Evolutionary conservation across 2,329 filamentous ascomycete genomes (phyloP), one percentile per base, ranked within the genome.

Genomic region (Fusarium burgessii): DNA sequence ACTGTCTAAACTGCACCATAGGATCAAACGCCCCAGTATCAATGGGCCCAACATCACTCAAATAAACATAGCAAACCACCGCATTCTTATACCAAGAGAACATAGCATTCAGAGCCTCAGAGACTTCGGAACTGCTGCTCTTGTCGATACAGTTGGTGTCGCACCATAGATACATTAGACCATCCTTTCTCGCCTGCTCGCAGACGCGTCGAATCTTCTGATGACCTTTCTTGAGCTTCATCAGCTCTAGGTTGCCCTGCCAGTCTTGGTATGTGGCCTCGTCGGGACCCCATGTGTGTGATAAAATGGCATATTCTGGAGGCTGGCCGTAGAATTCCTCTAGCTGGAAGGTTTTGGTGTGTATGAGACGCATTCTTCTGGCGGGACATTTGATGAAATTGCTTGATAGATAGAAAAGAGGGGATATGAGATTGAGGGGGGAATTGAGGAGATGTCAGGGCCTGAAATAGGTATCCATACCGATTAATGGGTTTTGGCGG

Each of bases 301-400:
- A 79, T 13, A 80, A 62, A 43, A 80, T 78, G 47, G 76, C 77
- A 58, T 79, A 79, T 46, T 66, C 59, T 7, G 77, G 77, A 12
- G 69, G 68, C 35, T 78, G 75, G 41, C 58, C 63, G 51, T 70
- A 74, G 68, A 72, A 74, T 42, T 74, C 69, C 47, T 74, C 68
- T 4, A 74, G 52, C 27, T 64, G 25, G 17, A 74, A 71, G 23
- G 71, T 74, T 47, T 63, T 43, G 17, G 65, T 70, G 41, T 74
- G 66, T 32, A 74, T 49, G 76, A 83, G 73, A 71, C 77, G 50
- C 74, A 74, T 74, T 17, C 15, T 67, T 42, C 10, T 50, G 41
- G 8, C 13, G n/a, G 8, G 18, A 20, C 47, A 43, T 66, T 49
- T 23, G 33, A 46, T 55, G 10, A 18, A 17, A n/a, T 7, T 23